These are phyloP conservation scores for Periconia macrospinosa DNA, from an alignment of 2,329 filamentous ascomycete species.

Conservation along the genomic window DNA sequence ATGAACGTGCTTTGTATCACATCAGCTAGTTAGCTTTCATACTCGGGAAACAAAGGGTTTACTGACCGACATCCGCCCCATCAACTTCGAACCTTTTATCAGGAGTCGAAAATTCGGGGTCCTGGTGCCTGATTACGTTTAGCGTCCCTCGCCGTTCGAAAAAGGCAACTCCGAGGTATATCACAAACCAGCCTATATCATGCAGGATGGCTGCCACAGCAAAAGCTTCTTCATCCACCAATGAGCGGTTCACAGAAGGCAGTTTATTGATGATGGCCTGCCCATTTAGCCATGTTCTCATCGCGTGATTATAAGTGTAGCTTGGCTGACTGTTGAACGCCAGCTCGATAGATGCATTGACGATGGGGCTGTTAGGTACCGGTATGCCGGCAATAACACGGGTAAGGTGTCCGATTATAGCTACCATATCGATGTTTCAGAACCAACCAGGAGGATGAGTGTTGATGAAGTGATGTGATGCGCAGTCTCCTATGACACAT, in stretches of 20 bases:
- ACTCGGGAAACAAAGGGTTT: background rate
- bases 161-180: no score
- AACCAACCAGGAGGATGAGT: no score
- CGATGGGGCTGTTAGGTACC: constrained; percentile 41
- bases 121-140: background rate
- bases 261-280: constrained; percentile 36
- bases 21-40: background rate
- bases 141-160: background rate
- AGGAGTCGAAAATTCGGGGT: constrained; percentile 34
- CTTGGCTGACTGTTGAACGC: constrained; percentile 33
- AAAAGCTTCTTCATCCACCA: constrained; percentile 44
- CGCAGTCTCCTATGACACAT: no score
- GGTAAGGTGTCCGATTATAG: constrained; percentile 1
- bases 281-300: constrained; percentile 43
- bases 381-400: constrained; percentile 35
- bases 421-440: background rate
- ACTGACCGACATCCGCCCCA: constrained; percentile 43
- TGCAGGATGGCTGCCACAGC: constrained; percentile 47
- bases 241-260: constrained; percentile 20
- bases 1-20: constrained; percentile 38
- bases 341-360: constrained; percentile 37
- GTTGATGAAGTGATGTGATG: no score
- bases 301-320: constrained; percentile 44
- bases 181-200: constrained; percentile 50
- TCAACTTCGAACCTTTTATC: constrained; percentile 57